Percentiles rank a stretch among this genome's conserved stretches.
Conservation (phyloP, 768 basidiomycete genomes). For the Trametes punicea region DNA sequence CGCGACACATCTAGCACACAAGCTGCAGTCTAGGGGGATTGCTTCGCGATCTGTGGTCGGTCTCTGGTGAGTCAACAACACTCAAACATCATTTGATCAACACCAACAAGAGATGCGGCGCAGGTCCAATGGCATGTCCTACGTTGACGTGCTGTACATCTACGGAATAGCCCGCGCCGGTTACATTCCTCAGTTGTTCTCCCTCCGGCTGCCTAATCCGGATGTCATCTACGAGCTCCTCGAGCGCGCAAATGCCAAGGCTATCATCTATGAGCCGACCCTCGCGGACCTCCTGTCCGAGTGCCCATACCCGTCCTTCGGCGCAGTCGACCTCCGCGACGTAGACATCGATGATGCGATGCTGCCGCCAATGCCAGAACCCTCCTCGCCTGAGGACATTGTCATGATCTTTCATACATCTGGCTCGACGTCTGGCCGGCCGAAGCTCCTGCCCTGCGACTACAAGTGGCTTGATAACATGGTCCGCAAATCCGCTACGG, state of each 20-base stretch:
- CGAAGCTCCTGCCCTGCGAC: slow-evolving; percentile 68
- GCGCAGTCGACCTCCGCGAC: slow-evolving; percentile 39
- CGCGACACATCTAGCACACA: slow-evolving; percentile 54
- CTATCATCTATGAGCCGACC: slow-evolving; percentile 60
- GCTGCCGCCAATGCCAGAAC: slow-evolving; percentile 47
- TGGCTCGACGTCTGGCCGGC: slow-evolving; percentile 73
- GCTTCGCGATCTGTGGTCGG: slow-evolving; percentile 56
- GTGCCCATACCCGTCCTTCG: slow-evolving; percentile 49
- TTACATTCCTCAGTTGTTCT: slow-evolving; percentile 70
- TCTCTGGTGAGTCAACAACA: slow-evolving; percentile 52
- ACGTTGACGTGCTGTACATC: slow-evolving; percentile 62
- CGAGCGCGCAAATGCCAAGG: slow-evolving; percentile 50
- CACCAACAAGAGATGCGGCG: neutral
- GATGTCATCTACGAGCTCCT: slow-evolving; percentile 64
- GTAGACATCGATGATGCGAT: slow-evolving; percentile 36
- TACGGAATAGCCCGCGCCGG: slow-evolving; percentile 61
- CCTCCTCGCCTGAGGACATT: slow-evolving; percentile 30
- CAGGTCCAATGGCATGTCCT: slow-evolving; percentile 69
- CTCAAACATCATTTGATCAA: neutral
- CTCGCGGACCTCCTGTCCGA: slow-evolving; percentile 43
- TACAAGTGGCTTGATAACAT: slow-evolving; percentile 57
- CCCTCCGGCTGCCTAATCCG: slow-evolving; percentile 65
- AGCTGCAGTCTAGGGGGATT: slow-evolving; percentile 42
- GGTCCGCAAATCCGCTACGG: slow-evolving; percentile 51
- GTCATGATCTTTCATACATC: slow-evolving; percentile 72